These are phyloP conservation scores for Canna indica DNA, from an alignment of 176 grass and related monocot genomes.

Conservation along the genomic window DNA sequence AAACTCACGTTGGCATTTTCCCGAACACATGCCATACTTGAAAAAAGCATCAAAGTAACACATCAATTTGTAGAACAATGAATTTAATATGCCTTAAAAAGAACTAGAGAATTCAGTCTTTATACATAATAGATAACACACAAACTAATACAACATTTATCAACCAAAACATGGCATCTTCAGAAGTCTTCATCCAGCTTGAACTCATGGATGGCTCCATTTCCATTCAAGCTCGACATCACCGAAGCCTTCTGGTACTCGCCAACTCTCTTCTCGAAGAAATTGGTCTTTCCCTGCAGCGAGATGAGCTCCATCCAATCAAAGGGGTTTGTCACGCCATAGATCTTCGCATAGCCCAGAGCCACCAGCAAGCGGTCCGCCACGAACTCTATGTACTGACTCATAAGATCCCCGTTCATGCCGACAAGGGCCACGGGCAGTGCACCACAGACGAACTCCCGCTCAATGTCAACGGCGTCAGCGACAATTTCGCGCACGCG, in stretches of 20 bases:
- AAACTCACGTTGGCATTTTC: no score
- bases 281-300: slow-evolving; percentile 11
- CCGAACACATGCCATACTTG: neutral
- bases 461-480: slow-evolving; percentile 13
- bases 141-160: neutral
- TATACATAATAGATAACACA: neutral
- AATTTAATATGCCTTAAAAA: neutral
- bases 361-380: neutral
- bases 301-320: slow-evolving; percentile 17
- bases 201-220: slow-evolving; percentile 8
- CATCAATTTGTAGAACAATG: neutral
- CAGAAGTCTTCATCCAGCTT: slow-evolving; percentile 20
- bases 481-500: neutral
- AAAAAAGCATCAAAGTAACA: neutral
- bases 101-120: neutral
- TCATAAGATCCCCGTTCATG: slow-evolving; percentile 11
- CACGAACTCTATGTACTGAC: slow-evolving; percentile 11
- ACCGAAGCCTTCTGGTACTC: slow-evolving; percentile 4
- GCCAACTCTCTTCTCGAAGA: slow-evolving; percentile 10
- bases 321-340: neutral
- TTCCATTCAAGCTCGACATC: slow-evolving; percentile 17
- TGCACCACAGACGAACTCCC: slow-evolving; percentile 10
- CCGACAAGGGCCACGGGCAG: neutral
- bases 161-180: neutral
- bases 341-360: neutral